phyloP scores from a whole-genome alignment of 192 early-diverging fungal genomes.

The Obelidium mucronatum region DNA sequence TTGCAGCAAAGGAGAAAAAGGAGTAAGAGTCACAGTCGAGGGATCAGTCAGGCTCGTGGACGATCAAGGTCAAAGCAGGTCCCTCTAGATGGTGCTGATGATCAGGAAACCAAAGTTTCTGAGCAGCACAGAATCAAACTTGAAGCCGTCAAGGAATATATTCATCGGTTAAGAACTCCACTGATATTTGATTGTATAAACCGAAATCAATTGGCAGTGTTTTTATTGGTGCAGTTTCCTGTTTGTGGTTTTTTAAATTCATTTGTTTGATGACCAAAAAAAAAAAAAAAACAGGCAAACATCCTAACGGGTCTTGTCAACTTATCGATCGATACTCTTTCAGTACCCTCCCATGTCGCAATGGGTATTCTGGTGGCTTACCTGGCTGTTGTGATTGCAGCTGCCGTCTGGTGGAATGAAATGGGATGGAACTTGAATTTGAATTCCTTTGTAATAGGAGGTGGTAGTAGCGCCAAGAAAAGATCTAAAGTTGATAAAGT shows the following conservation, averaged over 20 bases:
- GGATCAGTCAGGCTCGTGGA: too few species aligned
- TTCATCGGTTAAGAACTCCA: constrained; percentile 49
- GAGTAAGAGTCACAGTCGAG: constrained; percentile 49
- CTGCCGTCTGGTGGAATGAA: constrained; percentile 18
- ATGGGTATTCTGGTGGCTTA: constrained; percentile 7
- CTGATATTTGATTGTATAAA: constrained; percentile 75
- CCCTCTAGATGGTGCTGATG: too few species aligned
- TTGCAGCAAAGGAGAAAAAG: neutral
- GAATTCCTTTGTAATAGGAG: neutral
- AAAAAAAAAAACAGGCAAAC: constrained; percentile 69
- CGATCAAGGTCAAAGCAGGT: too few species aligned
- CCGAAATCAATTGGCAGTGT: constrained; percentile 80
- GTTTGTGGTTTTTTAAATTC: constrained; percentile 10
- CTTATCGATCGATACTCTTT: constrained; percentile 78
- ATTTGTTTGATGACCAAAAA: neutral
- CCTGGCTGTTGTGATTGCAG: constrained; percentile 9
- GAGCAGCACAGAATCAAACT: too few species aligned
- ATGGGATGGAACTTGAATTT: constrained; percentile 29
- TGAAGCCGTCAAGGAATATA: neutral
- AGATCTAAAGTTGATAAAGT: neutral
- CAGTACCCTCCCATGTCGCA: neutral
- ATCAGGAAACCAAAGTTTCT: too few species aligned
- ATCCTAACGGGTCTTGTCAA: constrained; percentile 88
- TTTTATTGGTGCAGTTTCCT: constrained; percentile 70
- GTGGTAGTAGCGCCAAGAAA: neutral